A percentile compares a stretch with the other conserved stretches of the same genome.
Evolutionary conservation across 1,284 basidiomycete genomes (phyloP).

Genomic region (Naganishia sp.): DNA sequence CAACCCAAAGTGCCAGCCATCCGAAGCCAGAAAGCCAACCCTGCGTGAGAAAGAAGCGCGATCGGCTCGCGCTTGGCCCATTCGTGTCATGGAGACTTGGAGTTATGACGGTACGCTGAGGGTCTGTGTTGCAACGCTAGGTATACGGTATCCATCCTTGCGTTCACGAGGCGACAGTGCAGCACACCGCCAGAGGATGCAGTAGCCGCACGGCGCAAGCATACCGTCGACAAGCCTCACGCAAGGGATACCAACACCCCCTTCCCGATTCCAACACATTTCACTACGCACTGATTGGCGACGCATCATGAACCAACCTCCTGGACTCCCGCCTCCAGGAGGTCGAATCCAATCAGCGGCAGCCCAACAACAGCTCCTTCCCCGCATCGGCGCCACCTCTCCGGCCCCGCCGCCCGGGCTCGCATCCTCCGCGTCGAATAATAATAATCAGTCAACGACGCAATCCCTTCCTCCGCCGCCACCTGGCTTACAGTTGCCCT

Average conservation of each 20-base stretch:
- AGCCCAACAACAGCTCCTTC: conserved; percentile 15
- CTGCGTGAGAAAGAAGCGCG: conserved; percentile 8
- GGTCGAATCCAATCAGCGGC: conserved; percentile 12
- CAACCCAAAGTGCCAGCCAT: too few relatives aligned
- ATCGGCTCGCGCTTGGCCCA: background rate
- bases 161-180: background rate
- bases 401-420: conserved; percentile 15
- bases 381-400: conserved; percentile 15
- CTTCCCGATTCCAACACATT: background rate
- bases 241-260: background rate
- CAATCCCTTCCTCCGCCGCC: conserved; percentile 11
- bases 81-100: background rate
- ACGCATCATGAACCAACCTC: conserved; percentile 28
- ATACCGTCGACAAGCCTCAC: too few relatives aligned
- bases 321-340: conserved; percentile 30
- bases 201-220: too few relatives aligned
- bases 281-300: conserved; percentile 4
- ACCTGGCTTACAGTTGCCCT: conserved; percentile 13
- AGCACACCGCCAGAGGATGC: background rate
- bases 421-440: background rate
- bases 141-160: background rate
- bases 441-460: conserved; percentile 5
- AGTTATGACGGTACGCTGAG: background rate
- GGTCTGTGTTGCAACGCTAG: background rate
- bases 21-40: too few relatives aligned